A percentile compares a stretch with the other conserved stretches of the same genome.
phyloP scores from a whole-genome alignment of 2,329 filamentous ascomycete genomes.

The Aspergillus novoparasiticus region DNA sequence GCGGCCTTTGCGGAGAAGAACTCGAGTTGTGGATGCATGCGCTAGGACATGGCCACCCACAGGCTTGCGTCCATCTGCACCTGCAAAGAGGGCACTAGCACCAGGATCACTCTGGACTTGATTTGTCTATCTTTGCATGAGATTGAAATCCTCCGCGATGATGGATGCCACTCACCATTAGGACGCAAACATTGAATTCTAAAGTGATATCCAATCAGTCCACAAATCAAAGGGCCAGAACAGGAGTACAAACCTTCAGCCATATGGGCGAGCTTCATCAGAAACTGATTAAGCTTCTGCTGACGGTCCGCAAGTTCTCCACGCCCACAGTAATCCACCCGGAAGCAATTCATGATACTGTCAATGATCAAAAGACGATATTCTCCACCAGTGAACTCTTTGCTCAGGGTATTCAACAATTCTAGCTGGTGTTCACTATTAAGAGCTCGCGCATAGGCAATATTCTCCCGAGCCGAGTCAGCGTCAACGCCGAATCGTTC shows the following conservation, averaged over 20 bases:
- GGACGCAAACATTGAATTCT: slow-evolving; percentile 69
- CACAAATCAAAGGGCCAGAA: neutral
- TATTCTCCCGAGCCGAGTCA: slow-evolving; percentile 65
- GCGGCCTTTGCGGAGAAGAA: slow-evolving; percentile 68
- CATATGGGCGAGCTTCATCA: slow-evolving; percentile 65
- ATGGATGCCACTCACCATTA: slow-evolving; percentile 52
- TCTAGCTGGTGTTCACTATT: slow-evolving; percentile 70
- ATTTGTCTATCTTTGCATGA: slow-evolving; percentile 54
- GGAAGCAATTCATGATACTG: slow-evolving; percentile 70
- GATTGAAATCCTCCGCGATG: neutral
- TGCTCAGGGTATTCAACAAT: slow-evolving; percentile 62
- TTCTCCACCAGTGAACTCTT: slow-evolving; percentile 63
- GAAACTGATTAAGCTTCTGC: slow-evolving; percentile 67
- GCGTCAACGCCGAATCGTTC: slow-evolving; percentile 66
- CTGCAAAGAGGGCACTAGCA: slow-evolving; percentile 67
- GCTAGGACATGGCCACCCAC: slow-evolving; percentile 69
- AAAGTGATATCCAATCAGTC: slow-evolving; percentile 13
- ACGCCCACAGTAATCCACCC: slow-evolving; percentile 67
- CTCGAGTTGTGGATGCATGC: slow-evolving; percentile 67
- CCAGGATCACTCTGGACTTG: slow-evolving; percentile 73
- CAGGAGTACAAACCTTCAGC: slow-evolving; percentile 55
- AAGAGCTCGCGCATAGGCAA: slow-evolving; percentile 64
- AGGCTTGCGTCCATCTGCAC: slow-evolving; percentile 68
- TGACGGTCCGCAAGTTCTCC: slow-evolving; percentile 70
- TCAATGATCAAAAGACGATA: slow-evolving; percentile 70